Evolutionary conservation across 2,329 filamentous ascomycete species (phyloP), one percentile per base, ranked within the genome.

Genomic region (Hypoxylon sp.): DNA sequence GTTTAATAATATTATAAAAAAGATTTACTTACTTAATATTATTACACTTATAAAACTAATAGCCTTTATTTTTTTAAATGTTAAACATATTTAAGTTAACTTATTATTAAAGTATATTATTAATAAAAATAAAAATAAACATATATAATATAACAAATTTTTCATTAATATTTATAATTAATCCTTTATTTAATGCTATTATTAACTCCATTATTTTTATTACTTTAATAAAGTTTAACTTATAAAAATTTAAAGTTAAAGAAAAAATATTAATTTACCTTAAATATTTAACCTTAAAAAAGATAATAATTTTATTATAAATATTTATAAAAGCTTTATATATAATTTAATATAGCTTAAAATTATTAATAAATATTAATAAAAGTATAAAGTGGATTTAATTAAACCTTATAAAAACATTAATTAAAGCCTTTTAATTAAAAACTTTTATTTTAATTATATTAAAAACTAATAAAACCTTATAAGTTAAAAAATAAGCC

Each of bases 311-410:
- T 39, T 39, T 39, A 39, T 6, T 13, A 39, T 39, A 39, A 13
- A 39, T 39, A 39, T 39, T 39, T 39, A 39, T 39, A 13, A 39
- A 39, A 11, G n/a, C 13, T 14, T 39, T 39, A 39, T 39, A 39
- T 39, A 39, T 39, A 39, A 39, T 14, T 39, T 39, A 39, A 39
- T 39, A 39, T 39, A 39, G n/a, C n/a, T 39, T 39, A 39, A 39
- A 39, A 39, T 11, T 11, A 39, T 39, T 39, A 13, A 39, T 39
- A 39, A 39, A 39, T 13, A 39, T 39, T 39, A 39, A 39, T 39
- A 39, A 5, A 13, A 39, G n/a, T 39, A 39, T 13, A 39, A 39
- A 39, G 3, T 14, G 9, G n/a, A 39, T 14, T 39, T 39, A 13
- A 13, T 39, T 39, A 39, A 39, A 39, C 9, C n/a, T 39, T 6